A percentile compares a stretch with the other conserved stretches of the same genome.
phyloP scores from a whole-genome alignment of 805 yeast genomes.

The Sugiyamaella mastotermitis region DNA sequence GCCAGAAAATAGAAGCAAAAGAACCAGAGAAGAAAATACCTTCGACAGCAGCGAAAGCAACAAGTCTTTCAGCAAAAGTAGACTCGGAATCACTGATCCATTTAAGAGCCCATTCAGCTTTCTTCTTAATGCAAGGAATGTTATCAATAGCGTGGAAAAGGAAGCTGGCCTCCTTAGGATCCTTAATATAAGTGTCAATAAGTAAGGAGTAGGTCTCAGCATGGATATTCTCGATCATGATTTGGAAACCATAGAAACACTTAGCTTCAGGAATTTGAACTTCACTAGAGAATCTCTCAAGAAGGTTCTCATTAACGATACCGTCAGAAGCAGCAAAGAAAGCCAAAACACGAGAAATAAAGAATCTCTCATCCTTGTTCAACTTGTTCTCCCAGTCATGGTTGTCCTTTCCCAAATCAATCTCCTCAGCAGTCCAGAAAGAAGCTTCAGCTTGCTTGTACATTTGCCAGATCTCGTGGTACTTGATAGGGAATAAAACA shows the following conservation, averaged over 20 bases:
- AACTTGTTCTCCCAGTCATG: slow-evolving; percentile 88
- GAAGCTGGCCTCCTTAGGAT: slow-evolving; percentile 85
- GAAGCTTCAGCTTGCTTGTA: slow-evolving; percentile 99
- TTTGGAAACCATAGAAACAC: slow-evolving; percentile 98
- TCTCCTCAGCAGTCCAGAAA: slow-evolving; percentile 99
- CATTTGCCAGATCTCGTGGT: slow-evolving; percentile 98
- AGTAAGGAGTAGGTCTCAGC: slow-evolving; percentile 94
- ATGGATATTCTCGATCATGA: slow-evolving; percentile 99
- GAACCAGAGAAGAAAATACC: slow-evolving; percentile 99
- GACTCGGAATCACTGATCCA: slow-evolving; percentile 91
- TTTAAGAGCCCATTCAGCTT: slow-evolving; percentile 98
- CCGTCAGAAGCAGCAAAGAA: slow-evolving; percentile 99
- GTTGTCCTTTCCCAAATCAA: slow-evolving; percentile 86
- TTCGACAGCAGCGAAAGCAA: slow-evolving; percentile 98
- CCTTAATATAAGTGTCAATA: slow-evolving; percentile 93
- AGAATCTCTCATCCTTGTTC: slow-evolving; percentile 87
- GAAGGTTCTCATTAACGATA: slow-evolving; percentile 94
- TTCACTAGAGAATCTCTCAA: slow-evolving; percentile 95
- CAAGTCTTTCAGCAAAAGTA: slow-evolving; percentile 88
- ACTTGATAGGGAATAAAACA: slow-evolving; percentile 92
- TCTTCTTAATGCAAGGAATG: slow-evolving; percentile 92
- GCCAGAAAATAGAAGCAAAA: slow-evolving; percentile 97
- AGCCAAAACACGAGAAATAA: slow-evolving; percentile 88
- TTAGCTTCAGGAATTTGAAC: slow-evolving; percentile 97
- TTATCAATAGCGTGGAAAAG: slow-evolving; percentile 93